A percentile compares a stretch with the other conserved stretches of the same genome.
phyloP scores from a whole-genome alignment of 2,329 filamentous ascomycete species.

The Cercospora zeae-maydis region DNA sequence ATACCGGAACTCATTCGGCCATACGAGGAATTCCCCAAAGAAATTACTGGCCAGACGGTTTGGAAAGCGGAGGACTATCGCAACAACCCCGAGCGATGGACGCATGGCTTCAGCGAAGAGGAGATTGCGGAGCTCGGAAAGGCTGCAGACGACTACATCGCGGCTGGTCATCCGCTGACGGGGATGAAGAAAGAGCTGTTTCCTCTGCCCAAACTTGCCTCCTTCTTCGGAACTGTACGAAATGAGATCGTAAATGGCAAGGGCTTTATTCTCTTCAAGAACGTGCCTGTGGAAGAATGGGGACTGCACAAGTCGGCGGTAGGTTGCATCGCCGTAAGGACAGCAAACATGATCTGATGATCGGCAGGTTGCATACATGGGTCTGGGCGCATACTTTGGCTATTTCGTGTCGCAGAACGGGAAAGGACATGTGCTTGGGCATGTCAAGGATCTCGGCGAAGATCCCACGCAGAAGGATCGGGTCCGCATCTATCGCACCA shows the following conservation, averaged over 20 bases:
- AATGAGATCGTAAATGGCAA: conserved; percentile 73
- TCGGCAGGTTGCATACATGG: conserved; percentile 66
- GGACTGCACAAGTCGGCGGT: conserved; percentile 73
- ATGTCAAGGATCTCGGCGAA: conserved; percentile 84
- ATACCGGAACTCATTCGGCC: conserved; percentile 60
- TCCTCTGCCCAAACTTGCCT: conserved; percentile 55
- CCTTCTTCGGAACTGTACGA: conserved; percentile 55
- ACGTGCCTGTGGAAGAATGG: conserved; percentile 74
- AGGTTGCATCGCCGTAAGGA: background rate
- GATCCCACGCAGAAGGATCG: conserved; percentile 76
- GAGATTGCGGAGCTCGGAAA: conserved; percentile 65
- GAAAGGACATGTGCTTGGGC: conserved; percentile 77
- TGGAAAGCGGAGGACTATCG: conserved; percentile 67
- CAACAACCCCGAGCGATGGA: conserved; percentile 65
- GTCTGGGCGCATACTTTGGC: conserved; percentile 72
- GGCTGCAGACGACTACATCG: conserved; percentile 68
- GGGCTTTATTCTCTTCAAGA: conserved; percentile 85
- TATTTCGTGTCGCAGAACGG: conserved; percentile 87
- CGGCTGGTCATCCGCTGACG: conserved; percentile 62
- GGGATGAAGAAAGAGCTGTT: conserved; percentile 66
- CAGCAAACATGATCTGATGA: background rate
- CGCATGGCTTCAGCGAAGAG: conserved; percentile 62
- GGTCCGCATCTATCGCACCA: conserved; percentile 83
- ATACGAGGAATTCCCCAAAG: conserved; percentile 66
- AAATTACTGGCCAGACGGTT: conserved; percentile 68